phyloP scores from a whole-genome alignment of 2,329 filamentous ascomycete species.

The Balansia obtecta region DNA sequence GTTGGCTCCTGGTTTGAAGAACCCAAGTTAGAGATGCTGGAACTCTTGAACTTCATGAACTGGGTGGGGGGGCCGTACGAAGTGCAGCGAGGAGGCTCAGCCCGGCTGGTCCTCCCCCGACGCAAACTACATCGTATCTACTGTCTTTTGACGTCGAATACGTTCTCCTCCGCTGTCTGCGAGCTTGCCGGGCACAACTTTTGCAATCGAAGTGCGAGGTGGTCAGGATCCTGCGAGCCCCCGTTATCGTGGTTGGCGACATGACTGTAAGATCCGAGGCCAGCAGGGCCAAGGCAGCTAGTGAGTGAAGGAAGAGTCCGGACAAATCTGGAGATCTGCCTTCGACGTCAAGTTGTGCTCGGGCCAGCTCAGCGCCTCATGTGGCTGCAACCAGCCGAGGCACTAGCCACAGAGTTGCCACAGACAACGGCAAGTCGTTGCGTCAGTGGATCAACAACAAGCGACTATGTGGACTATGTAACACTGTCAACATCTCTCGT shows the following conservation, averaged over 20 bases:
- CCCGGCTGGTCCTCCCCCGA: slow-evolving; percentile 81
- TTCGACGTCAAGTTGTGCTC: not conserved
- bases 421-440: slow-evolving; percentile 25
- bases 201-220: slow-evolving; percentile 30
- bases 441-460: slow-evolving; percentile 18
- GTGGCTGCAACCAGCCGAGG: not conserved
- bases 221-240: slow-evolving; percentile 13
- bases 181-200: slow-evolving; percentile 30
- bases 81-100: slow-evolving; percentile 70
- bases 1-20: slow-evolving; percentile 48
- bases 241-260: slow-evolving; percentile 13
- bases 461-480: not conserved
- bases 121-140: slow-evolving; percentile 86
- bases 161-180: slow-evolving; percentile 23
- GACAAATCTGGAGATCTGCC: not conserved
- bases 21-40: not conserved
- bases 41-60: not conserved
- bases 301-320: not conserved
- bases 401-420: slow-evolving; percentile 20
- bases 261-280: not conserved
- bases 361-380: slow-evolving; percentile 1
- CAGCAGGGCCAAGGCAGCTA: not conserved
- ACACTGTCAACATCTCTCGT: not conserved
- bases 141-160: slow-evolving; percentile 43
- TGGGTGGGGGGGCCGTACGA: slow-evolving; percentile 32